A percentile compares a stretch with the other conserved stretches of the same genome.
phyloP scores from a whole-genome alignment of 2,329 filamentous ascomycete species.

The Pyricularia sp. region DNA sequence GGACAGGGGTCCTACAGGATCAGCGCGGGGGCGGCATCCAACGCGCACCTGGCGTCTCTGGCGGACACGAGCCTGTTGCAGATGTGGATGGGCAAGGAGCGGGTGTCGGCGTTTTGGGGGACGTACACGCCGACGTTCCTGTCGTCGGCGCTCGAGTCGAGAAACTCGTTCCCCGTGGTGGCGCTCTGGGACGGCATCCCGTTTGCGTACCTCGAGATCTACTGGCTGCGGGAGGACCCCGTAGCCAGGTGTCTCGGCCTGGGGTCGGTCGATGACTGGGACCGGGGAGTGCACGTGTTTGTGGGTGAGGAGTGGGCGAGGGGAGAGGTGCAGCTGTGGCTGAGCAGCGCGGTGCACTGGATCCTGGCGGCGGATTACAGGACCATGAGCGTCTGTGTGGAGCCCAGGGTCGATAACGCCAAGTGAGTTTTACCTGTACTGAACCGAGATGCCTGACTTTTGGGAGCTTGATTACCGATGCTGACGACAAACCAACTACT shows the following conservation, averaged over 20 bases:
- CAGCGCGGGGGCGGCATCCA: constrained; percentile 19
- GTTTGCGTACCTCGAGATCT: constrained; percentile 96
- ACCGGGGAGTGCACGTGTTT: constrained; percentile 79
- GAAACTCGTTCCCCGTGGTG: constrained; percentile 82
- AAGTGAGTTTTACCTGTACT: constrained; percentile 48
- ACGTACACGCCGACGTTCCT: constrained; percentile 59
- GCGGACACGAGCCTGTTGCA: constrained; percentile 57
- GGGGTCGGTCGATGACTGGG: constrained; percentile 55
- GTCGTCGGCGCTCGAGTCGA: constrained; percentile 49
- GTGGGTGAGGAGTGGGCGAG: constrained; percentile 89
- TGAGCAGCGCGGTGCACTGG: constrained; percentile 81
- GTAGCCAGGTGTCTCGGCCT: constrained; percentile 59
- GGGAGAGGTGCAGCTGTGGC: constrained; percentile 72
- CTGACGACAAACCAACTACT: background rate
- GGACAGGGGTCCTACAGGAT: background rate
- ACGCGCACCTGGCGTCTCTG: constrained; percentile 30
- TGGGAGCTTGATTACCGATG: background rate
- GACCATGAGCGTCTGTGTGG: constrained; percentile 75
- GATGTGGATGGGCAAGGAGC: constrained; percentile 80
- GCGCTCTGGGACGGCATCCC: constrained; percentile 91
- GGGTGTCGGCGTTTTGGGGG: constrained; percentile 82
- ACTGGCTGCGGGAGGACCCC: constrained; percentile 92
- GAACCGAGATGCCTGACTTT: background rate
- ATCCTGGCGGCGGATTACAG: constrained; percentile 68
- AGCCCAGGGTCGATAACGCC: constrained; percentile 83